Evolutionary conservation across 2,329 filamentous ascomycete genomes (phyloP), one percentile per base, ranked within the genome.

Genomic region (Incumbomyces delicatus): DNA sequence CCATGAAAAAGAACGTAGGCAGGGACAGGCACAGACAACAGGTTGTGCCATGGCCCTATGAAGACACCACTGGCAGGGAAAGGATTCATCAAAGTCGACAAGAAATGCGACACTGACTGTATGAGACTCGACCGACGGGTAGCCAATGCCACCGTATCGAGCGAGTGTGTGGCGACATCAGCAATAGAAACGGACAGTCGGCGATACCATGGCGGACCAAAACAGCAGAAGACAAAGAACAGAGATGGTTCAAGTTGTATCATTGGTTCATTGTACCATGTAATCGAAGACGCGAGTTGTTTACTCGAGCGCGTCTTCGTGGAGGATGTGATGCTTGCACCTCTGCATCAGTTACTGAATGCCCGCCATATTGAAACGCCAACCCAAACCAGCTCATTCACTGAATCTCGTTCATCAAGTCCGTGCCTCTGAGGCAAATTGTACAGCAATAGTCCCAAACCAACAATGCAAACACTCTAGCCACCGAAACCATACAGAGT

Each of bases 401-500:
- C 20, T 40, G 38, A 39, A 40, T 40, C 18, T 40, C 38, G 30
- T 40, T 40, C 38, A 38, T 38, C 36, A 40, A 40, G 27, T 40
- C 38, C 38, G 38, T 40, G 38, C 38, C 38, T 16, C n/a, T 13
- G 2, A 8, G 38, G 38, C 38, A 40, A 40, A 40, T 40, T 40
- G 41, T 44, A 44, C 41, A 44, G 20, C 30, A 44, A 34, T 11
- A 17, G 31, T n/a, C 32, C 8, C 20, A 44, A 44, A 6, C 16
- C 31, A 32, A 27, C 22, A 36, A 37, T 13, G 20, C 30, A 46
- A 20, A 40, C 18, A 18, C n/a, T 35, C 76, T 82, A 86, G 74
- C 82, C 82, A 74, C 82, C 82, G 74, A 85, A 86, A 70, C 82
- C 82, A 74, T 86, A 86, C 50, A 86, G 80, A 63, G 82, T 82